Base-by-base conservation (phyloP, 1,284 basidiomycete genomes). In the Erythrobasidium hasegawianum region DNA sequence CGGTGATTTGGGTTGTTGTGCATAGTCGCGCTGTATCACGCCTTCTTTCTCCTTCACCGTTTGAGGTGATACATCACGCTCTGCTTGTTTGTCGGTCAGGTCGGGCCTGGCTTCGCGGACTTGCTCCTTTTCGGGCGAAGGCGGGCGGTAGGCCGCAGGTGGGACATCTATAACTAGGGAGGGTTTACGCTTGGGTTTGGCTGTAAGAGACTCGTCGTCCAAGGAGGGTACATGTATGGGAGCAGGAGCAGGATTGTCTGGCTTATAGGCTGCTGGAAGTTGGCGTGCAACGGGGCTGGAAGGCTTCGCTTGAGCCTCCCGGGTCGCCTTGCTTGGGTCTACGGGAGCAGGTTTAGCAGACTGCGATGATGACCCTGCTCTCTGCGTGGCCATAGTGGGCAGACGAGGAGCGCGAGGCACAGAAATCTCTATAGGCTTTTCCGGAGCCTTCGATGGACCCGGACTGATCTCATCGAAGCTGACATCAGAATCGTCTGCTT, bases 11-110 rank as follows among this genome's bases (percentile, higher is more conserved):
- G 55, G 55, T 20, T 50, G 59, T 29, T 45, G 38, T 8, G 66
- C 66, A 57, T 56, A 68, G 50, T 68, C 66, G 13, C 66, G 66
- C 41, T 68, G 29, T 1, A 68, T 45, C 18, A 68, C 50, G 13
- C 66, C 66, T 57, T 60, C 47, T 13, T 55, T 27, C 22, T 61
- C 53, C 18, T 54, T 33, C 16, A 61, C 66, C 26, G 49, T 11
- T 20, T 65, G 62, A 13, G 62, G 62, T 3, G 54, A 58, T 14
- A 33, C 40, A 26, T 65, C 62, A 1, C 62, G 54, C 20, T 39
- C 20, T 20, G 56, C 56, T 43, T 65, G 62, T 1, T 47, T 41
- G 14, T 65, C 62, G 1, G 62, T 65, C 8, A 65, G 29, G 43
- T 65, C 62, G 11, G 62, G 62, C 18, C 62, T 55, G 10, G 62